phyloP scores from a whole-genome alignment of 1,284 basidiomycete genomes.

The Xanthoconium separans region DNA sequence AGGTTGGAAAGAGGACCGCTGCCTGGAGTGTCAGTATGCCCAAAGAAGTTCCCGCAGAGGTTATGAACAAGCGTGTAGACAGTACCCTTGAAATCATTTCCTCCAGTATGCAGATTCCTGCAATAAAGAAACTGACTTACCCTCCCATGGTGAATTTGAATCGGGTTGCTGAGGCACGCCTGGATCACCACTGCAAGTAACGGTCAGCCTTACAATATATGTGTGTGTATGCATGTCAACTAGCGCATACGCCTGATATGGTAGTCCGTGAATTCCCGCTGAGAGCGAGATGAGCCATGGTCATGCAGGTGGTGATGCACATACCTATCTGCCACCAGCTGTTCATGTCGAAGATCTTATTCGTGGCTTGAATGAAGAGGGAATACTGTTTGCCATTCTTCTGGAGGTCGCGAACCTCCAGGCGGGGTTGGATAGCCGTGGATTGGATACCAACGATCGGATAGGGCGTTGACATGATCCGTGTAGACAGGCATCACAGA shows the following conservation, averaged over 20 bases:
- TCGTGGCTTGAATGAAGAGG: conserved; percentile 15
- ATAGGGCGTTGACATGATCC: conserved; percentile 12
- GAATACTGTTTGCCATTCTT: conserved; percentile 13
- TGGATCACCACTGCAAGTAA: conserved; percentile 15
- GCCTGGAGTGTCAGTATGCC: conserved; percentile 1
- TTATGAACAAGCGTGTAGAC: conserved; percentile 16
- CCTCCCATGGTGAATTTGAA: conserved; percentile 1
- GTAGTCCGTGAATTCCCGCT: conserved; percentile 18
- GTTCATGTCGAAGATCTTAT: conserved; percentile 4
- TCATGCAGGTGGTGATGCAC: not conserved
- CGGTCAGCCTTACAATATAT: not conserved
- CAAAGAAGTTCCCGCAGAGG: not conserved
- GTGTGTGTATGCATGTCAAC: not conserved
- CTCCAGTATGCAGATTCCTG: not conserved
- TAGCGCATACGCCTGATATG: conserved; percentile 14
- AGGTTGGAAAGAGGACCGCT: conserved; percentile 21
- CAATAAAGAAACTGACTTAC: not conserved
- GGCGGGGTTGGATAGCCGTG: conserved; percentile 11
- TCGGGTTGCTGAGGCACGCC: not conserved
- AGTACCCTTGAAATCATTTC: conserved; percentile 11
- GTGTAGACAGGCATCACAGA: not conserved
- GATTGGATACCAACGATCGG: conserved; percentile 1
- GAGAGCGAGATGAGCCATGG: not conserved
- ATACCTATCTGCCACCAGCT: conserved; percentile 21
- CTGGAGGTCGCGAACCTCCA: conserved; percentile 15